Conservation (phyloP, 768 basidiomycete species). For the Boletus subcaerulescens region DNA sequence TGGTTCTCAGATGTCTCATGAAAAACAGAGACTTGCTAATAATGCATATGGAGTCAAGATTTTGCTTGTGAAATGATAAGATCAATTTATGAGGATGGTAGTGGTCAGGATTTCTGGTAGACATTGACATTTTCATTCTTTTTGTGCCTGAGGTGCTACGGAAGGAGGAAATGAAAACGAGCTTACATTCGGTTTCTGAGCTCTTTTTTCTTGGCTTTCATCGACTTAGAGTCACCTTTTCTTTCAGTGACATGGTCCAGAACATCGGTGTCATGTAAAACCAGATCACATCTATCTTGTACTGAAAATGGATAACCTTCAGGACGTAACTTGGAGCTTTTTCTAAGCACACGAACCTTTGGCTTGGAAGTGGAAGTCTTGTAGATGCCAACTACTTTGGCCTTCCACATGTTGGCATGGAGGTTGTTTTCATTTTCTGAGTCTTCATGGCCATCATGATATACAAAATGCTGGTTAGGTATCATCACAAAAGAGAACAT, state of each 20-base stretch:
- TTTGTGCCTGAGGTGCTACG: no score
- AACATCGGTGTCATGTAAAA: not conserved
- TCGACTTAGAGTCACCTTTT: not conserved
- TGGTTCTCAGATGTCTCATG: not conserved
- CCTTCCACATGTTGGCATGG: no score
- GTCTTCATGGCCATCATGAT: no score
- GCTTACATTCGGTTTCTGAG: not conserved
- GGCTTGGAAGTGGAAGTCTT: no score
- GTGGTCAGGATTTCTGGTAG: not conserved
- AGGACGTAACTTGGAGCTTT: no score
- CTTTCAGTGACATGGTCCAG: not conserved
- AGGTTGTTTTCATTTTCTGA: no score
- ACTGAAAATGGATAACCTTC: not conserved
- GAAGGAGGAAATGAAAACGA: not conserved
- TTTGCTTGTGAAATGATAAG: not conserved
- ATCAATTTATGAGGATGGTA: not conserved
- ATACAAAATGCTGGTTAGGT: no score
- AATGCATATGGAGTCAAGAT: not conserved
- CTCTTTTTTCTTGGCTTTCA: not conserved
- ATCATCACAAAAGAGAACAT: no score
- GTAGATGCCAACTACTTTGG: no score
- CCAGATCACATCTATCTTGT: not conserved
- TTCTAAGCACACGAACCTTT: no score
- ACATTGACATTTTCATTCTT: no score
- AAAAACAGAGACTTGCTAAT: not conserved